Evolutionary conservation across 225 moss, liverwort and hornwort genomes (phyloP), one percentile per base, ranked within the genome.

Genomic region (Marchantia polymorpha): DNA sequence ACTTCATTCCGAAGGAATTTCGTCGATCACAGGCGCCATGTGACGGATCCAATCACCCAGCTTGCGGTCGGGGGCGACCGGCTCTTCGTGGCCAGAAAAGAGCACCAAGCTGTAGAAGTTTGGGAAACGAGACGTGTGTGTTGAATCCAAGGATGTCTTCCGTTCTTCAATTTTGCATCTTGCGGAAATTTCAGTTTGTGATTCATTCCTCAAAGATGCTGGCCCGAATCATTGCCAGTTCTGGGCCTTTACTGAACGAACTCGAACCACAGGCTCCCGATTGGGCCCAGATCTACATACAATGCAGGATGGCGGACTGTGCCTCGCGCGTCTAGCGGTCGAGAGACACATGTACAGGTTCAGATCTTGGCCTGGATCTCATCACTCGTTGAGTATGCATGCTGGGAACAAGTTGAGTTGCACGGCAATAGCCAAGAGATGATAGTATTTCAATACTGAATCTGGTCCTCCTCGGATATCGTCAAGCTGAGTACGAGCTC

Each of bases 61-160:
- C 83, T 96, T 80, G 91, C 78, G n/a, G 90, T 88, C 8, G 96
- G 92, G 20, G 94, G 92, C 6, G 80, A 92, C 46, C 89, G 96
- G 7, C 80, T 96, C 49, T 96, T 96, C 30, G 83, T 91, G 0
- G 82, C 91, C 0, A 90, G 91, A 69, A 96, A 92, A 85, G 91
- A 90, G 58, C 89, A 94, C 49, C 94, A 92, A 86, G 94, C 91
- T 3, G 77, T 96, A n/a, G 96, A 96, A 68, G 89, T 96, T 52
- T 96, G 94, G 94, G 92, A 96, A 83, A 94, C 90, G 63, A 85
- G 78, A 74, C 78, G 75, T 16, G n/a, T 39, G 47, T 76, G 23
- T 47, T 76, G 10, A 63, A 16, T 60, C 16, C 26, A 60, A 59
- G 10, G 16, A 31, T 59, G 31, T 12, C 7, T 12, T 73, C 8